These are phyloP conservation scores for Pneumocystis oryctolagi DNA, from an alignment of 1,139 yeast genomes.

Conservation along the genomic window DNA sequence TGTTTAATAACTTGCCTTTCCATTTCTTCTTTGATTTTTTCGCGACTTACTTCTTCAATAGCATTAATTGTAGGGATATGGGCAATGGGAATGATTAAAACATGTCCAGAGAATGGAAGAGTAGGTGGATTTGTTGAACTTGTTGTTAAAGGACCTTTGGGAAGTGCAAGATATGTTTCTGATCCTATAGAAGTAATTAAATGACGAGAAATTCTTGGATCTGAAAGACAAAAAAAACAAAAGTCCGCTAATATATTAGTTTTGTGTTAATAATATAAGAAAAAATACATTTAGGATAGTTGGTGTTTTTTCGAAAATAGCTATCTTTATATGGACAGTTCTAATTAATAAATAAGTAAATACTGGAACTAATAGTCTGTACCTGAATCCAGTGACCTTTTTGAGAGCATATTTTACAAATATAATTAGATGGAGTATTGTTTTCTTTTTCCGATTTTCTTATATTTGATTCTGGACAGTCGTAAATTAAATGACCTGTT, in stretches of 20 bases:
- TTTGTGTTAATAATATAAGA: slow-evolving; percentile 20
- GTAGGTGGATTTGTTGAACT: slow-evolving; percentile 24
- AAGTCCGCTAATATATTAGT: slow-evolving; percentile 29
- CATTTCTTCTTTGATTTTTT: slow-evolving; percentile 27
- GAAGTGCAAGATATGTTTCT: slow-evolving; percentile 54
- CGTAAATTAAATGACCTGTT: background rate
- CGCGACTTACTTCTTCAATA: slow-evolving; percentile 17
- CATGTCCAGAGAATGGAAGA: slow-evolving; percentile 58
- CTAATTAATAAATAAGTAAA: background rate
- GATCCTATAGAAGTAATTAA: slow-evolving; percentile 66
- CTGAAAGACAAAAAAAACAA: slow-evolving; percentile 76
- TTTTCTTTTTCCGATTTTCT: background rate
- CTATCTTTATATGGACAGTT: slow-evolving; percentile 1
- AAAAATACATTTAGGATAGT: slow-evolving; percentile 14
- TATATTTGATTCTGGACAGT: background rate
- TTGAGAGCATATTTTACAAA: background rate
- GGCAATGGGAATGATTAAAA: slow-evolving; percentile 64
- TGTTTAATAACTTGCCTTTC: slow-evolving; percentile 5
- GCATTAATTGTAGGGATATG: slow-evolving; percentile 41
- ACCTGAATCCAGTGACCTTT: background rate
- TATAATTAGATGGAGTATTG: background rate
- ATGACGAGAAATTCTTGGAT: slow-evolving; percentile 64
- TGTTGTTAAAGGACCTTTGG: slow-evolving; percentile 71
- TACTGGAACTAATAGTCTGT: background rate
- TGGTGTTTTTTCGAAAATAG: slow-evolving; percentile 12